Evolutionary conservation across 179 eudicot genomes (phyloP).

Genomic region (Actinidia polygama): DNA sequence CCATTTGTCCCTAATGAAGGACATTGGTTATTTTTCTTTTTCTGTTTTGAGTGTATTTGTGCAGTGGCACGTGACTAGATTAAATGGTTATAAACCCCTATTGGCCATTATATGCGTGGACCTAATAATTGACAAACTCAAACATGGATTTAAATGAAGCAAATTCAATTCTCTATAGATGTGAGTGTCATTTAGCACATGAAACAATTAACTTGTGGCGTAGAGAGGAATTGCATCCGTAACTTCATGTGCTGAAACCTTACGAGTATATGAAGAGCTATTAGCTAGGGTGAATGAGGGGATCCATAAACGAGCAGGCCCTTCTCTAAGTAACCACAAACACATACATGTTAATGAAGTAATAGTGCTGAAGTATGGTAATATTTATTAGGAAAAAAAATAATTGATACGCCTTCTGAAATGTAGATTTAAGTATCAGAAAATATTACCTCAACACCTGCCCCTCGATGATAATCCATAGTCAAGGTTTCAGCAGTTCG

Average conservation of each 20-base stretch:
- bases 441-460: conserved; percentile 56
- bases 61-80: not conserved
- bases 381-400: not conserved
- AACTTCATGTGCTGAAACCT: not conserved
- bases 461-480: conserved; percentile 80
- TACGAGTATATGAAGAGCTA: not conserved
- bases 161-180: not conserved
- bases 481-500: conserved; percentile 70
- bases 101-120: not conserved
- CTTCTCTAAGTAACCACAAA: not conserved
- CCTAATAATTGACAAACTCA: not conserved
- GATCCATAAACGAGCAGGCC: not conserved
- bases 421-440: conserved; percentile 14
- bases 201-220: not conserved
- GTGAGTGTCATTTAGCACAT: not conserved
- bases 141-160: conserved; percentile 16
- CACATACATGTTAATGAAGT: not conserved
- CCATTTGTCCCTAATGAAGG: conserved; percentile 2
- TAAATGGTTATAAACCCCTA: not conserved
- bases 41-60: not conserved
- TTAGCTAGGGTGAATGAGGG: not conserved
- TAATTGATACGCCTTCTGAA: not conserved
- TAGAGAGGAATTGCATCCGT: not conserved
- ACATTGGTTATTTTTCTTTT: not conserved
- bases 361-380: not conserved